A percentile compares a stretch with the other conserved stretches of the same genome.
phyloP scores from a whole-genome alignment of 768 basidiomycete genomes.

The Lactarius deliciosus region DNA sequence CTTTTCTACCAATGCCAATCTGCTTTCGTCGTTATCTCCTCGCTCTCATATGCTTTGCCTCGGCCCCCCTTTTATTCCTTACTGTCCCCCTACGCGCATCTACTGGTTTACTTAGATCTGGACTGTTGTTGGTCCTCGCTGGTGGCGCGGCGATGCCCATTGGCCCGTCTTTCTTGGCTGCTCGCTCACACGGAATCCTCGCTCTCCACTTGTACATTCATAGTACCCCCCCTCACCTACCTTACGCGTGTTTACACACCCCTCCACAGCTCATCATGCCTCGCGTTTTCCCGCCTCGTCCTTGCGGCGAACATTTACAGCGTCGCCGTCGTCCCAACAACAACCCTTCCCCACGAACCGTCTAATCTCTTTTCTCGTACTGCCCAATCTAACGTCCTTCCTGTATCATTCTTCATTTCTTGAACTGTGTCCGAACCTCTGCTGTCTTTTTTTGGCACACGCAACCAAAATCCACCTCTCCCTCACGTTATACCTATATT shows the following conservation, averaged over 20 bases:
- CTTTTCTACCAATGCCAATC: conserved; percentile 1
- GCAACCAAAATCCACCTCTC: neutral
- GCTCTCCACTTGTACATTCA: neutral
- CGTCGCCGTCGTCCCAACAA: neutral
- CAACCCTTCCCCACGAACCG: neutral
- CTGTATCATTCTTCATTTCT: neutral
- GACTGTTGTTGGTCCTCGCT: neutral
- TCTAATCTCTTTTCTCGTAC: neutral
- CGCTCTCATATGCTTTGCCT: conserved; percentile 24
- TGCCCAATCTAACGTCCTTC: neutral
- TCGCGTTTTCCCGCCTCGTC: neutral
- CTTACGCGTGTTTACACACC: neutral
- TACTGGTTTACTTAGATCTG: conserved; percentile 8
- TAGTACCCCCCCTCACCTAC: neutral
- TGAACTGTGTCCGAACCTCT: neutral
- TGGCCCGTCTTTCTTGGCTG: neutral
- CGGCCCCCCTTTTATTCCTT: no score
- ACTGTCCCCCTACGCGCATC: conserved; percentile 3
- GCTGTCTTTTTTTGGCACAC: neutral
- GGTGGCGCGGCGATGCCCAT: neutral
- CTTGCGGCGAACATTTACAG: neutral
- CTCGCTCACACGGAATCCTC: neutral
- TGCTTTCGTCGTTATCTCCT: conserved; percentile 24
- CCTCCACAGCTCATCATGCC: neutral
- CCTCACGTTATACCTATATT: conserved; percentile 3